A percentile compares a stretch with the other conserved stretches of the same genome.
These are phyloP conservation scores for Graphilbum fragrans DNA, from an alignment of 2,329 filamentous ascomycete species.

Conservation along the genomic window DNA sequence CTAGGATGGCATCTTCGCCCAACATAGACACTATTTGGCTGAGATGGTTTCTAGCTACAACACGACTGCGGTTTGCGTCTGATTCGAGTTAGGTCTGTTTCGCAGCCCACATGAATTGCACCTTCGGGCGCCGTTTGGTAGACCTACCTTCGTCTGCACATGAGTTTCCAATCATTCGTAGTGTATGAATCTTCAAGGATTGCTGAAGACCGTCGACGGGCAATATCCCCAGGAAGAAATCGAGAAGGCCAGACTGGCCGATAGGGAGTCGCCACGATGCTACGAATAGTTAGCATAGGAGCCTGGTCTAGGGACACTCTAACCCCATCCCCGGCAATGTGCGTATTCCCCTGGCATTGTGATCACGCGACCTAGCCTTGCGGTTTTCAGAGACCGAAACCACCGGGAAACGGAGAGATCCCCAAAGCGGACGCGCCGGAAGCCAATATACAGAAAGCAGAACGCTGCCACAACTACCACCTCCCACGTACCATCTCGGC, in stretches of 20 bases:
- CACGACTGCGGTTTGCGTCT: conserved; percentile 47
- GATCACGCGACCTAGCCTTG: too few species aligned
- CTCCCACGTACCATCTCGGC: conserved; percentile 37
- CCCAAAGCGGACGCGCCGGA: too few species aligned
- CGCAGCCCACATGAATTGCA: too few species aligned
- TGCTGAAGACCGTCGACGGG: conserved; percentile 23
- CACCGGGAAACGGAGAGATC: too few species aligned
- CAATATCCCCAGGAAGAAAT: conserved; percentile 40
- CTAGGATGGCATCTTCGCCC: conserved; percentile 31
- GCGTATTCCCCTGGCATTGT: too few species aligned
- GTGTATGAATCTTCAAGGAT: conserved; percentile 37
- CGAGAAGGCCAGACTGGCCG: conserved; percentile 44
- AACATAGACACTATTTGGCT: conserved; percentile 35
- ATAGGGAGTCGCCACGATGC: conserved; percentile 44
- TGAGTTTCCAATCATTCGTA: conserved; percentile 49
- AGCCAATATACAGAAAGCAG: too few species aligned
- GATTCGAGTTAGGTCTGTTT: conserved; percentile 4
- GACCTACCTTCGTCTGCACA: conserved; percentile 44
- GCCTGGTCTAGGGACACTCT: too few species aligned
- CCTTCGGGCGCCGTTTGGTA: too few species aligned
- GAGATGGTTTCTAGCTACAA: conserved; percentile 37
- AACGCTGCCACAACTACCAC: background rate
- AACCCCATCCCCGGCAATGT: too few species aligned
- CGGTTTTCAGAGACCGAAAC: too few species aligned
- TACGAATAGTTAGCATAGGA: conserved; percentile 14